These are phyloP conservation scores for Silene latifolia DNA, from an alignment of 148 eudicot genomes.

Conservation along the genomic window DNA sequence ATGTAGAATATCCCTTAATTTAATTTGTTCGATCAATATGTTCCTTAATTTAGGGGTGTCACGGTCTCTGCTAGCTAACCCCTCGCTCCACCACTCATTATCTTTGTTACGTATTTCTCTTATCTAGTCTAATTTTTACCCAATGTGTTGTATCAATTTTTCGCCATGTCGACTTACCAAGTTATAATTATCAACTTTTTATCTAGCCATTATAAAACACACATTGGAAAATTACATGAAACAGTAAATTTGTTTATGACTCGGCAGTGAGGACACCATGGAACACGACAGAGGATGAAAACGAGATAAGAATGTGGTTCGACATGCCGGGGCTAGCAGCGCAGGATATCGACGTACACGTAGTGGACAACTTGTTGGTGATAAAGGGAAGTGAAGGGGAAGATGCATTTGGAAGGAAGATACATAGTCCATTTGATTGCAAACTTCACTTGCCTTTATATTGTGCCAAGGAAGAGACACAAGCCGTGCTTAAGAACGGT, in stretches of 20 bases:
- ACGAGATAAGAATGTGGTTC: slow-evolving; percentile 12
- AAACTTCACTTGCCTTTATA: slow-evolving; percentile 12
- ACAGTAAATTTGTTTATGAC: neutral
- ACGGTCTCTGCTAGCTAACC: too few relatives aligned
- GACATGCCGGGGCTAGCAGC: slow-evolving; percentile 23
- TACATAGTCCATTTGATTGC: slow-evolving; percentile 19
- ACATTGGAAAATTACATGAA: neutral
- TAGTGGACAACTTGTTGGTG: slow-evolving; percentile 18
- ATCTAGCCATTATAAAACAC: too few relatives aligned
- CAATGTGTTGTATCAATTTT: too few relatives aligned
- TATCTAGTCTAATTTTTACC: too few relatives aligned
- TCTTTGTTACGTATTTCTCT: too few relatives aligned
- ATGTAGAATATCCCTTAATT: too few relatives aligned
- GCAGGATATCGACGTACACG: slow-evolving; percentile 17
- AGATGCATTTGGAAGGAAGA: slow-evolving; percentile 19
- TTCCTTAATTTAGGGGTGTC: too few relatives aligned
- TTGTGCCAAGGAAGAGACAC: slow-evolving; percentile 19
- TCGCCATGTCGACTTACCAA: too few relatives aligned
- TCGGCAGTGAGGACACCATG: slow-evolving; percentile 20
- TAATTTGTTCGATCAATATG: too few relatives aligned
- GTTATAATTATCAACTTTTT: too few relatives aligned
- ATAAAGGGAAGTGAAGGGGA: slow-evolving; percentile 13
- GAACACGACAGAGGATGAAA: slow-evolving; percentile 20
- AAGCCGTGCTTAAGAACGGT: slow-evolving; percentile 18
- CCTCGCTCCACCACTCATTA: too few relatives aligned